These are phyloP conservation scores for Pythium guiyangense DNA, from an alignment of 352 stramenopile genomes.

Conservation along the genomic window DNA sequence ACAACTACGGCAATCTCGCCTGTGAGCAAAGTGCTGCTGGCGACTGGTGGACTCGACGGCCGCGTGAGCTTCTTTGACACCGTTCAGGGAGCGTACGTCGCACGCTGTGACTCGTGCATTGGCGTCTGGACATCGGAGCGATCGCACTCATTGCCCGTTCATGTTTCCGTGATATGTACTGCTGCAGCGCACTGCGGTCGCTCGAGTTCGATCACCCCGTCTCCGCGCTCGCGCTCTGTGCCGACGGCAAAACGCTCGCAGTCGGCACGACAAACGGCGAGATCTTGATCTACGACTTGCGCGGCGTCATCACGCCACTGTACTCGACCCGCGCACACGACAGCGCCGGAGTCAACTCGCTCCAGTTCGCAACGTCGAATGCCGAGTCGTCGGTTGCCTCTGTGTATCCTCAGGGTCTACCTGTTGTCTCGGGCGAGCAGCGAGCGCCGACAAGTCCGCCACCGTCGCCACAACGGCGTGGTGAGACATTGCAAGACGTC, in stretches of 20 bases:
- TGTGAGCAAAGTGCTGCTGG: slow-evolving; percentile 66
- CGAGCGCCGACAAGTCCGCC: slow-evolving; percentile 12
- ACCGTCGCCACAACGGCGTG: slow-evolving; percentile 20
- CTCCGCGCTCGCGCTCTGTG: slow-evolving; percentile 50
- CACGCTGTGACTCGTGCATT: neutral
- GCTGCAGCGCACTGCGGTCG: slow-evolving; percentile 36
- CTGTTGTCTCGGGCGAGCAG: slow-evolving; percentile 42
- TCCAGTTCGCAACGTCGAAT: slow-evolving; percentile 47
- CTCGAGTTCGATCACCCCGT: slow-evolving; percentile 62
- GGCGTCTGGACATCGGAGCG: neutral
- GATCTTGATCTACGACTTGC: slow-evolving; percentile 62
- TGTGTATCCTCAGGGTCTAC: slow-evolving; percentile 30
- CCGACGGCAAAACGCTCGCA: slow-evolving; percentile 60
- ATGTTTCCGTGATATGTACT: neutral
- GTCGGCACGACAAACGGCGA: slow-evolving; percentile 47
- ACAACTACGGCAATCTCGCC: slow-evolving; percentile 64
- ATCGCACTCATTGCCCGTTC: neutral
- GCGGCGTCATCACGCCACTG: slow-evolving; percentile 54
- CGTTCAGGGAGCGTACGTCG: slow-evolving; percentile 44
- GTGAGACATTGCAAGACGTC: slow-evolving; percentile 38
- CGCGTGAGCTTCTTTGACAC: slow-evolving; percentile 77
- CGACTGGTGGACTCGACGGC: slow-evolving; percentile 49
- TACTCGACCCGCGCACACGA: slow-evolving; percentile 41
- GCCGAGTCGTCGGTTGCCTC: slow-evolving; percentile 17
- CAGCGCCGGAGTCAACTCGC: slow-evolving; percentile 33